A percentile compares a stretch with the other conserved stretches of the same genome.
Conservation (phyloP, 805 yeast genomes). For the Starmera quercuum region DNA sequence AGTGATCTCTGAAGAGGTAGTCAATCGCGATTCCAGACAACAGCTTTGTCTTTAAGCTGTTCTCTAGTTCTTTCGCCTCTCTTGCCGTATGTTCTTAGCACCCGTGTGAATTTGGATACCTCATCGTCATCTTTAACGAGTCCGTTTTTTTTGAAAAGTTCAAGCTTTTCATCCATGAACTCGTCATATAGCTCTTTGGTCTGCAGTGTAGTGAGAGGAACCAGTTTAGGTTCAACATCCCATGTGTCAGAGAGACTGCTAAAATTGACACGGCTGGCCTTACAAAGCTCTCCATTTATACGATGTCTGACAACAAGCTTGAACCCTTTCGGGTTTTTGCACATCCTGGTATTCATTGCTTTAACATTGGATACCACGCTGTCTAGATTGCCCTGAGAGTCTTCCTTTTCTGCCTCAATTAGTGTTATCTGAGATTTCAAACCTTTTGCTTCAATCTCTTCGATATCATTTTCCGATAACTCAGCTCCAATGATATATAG, state of each 20-base stretch:
- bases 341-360: too few species aligned
- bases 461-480: constrained; percentile 21
- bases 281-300: too few species aligned
- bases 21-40: constrained; percentile 18
- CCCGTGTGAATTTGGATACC: constrained; percentile 12
- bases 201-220: constrained; percentile 10
- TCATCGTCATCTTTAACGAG: constrained; percentile 11
- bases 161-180: constrained; percentile 15
- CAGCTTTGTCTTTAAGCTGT: neutral
- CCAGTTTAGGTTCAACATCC: constrained; percentile 10
- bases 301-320: too few species aligned
- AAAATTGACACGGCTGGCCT: too few species aligned
- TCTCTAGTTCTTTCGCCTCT: constrained; percentile 16
- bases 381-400: too few species aligned
- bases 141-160: neutral
- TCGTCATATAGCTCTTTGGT: constrained; percentile 7
- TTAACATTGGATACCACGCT: too few species aligned
- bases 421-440: too few species aligned
- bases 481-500: constrained; percentile 26
- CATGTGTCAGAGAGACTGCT: constrained; percentile 12
- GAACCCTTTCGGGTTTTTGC: too few species aligned
- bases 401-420: too few species aligned
- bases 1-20: too few species aligned
- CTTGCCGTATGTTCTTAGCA: constrained; percentile 21
- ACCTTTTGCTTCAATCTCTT: constrained; percentile 10